Conservation (phyloP, 2,329 filamentous ascomycete species). For the Diaporthe amygdali region DNA sequence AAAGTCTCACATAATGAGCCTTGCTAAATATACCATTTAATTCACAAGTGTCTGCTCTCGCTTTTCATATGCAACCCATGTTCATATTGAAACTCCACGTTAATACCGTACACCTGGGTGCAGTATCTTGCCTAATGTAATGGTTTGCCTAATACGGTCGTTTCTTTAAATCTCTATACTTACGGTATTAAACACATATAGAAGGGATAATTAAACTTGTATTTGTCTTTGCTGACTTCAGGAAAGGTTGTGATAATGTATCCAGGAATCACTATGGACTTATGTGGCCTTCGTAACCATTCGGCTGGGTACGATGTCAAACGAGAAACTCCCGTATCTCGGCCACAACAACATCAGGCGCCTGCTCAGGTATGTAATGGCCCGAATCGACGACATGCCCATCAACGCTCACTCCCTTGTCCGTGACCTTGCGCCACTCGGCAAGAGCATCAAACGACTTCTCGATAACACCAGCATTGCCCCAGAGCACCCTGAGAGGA, state of each 20-base stretch:
- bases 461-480: constrained; percentile 52
- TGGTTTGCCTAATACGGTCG: no score
- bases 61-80: no score
- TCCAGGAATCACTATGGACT: no score
- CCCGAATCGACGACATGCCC: constrained; percentile 51
- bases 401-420: constrained; percentile 38
- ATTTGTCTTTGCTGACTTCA: no score
- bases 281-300: no score
- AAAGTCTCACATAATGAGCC: background rate
- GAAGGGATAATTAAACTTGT: no score
- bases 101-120: no score
- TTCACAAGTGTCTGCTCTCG: background rate
- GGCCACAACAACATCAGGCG: constrained; percentile 49
- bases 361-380: constrained; percentile 58
- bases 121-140: no score
- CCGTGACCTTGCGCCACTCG: constrained; percentile 56
- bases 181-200: no score
- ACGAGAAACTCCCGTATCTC: constrained; percentile 44
- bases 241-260: no score
- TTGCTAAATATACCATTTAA: background rate
- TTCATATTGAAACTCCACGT: no score
- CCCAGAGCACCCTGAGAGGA: constrained; percentile 57
- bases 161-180: no score
- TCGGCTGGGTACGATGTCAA: background rate
- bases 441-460: constrained; percentile 51